phyloP scores from a whole-genome alignment of 768 basidiomycete species.

The Rhizopogon vulgaris region DNA sequence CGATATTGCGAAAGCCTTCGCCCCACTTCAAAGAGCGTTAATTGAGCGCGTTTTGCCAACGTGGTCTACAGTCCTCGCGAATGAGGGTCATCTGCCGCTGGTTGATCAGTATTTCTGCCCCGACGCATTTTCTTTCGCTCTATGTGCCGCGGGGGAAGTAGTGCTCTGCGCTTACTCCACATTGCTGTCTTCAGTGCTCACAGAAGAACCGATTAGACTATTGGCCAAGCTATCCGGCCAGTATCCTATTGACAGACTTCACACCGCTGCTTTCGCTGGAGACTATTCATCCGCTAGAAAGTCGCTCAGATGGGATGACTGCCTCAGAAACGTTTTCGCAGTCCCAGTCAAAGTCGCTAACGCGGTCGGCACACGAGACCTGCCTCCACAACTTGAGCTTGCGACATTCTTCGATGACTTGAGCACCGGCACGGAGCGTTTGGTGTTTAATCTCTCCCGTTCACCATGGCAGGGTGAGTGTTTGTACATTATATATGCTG shows the following conservation, averaged over 20 bases:
- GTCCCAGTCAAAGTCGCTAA: slow-evolving; percentile 82
- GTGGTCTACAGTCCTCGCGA: slow-evolving; percentile 56
- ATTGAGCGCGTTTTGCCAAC: slow-evolving; percentile 60
- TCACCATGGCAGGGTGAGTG: slow-evolving; percentile 36
- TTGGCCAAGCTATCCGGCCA: slow-evolving; percentile 48
- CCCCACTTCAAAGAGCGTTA: slow-evolving; percentile 58
- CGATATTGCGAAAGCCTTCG: slow-evolving; percentile 30
- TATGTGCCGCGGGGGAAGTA: slow-evolving; percentile 43
- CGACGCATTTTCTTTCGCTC: slow-evolving; percentile 47
- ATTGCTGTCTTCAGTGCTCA: slow-evolving; percentile 46
- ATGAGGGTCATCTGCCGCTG: slow-evolving; percentile 39
- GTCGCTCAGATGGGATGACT: slow-evolving; percentile 66
- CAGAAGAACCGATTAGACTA: slow-evolving; percentile 43
- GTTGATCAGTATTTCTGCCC: slow-evolving; percentile 74
- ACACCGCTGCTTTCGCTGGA: slow-evolving; percentile 40
- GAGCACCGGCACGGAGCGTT: slow-evolving; percentile 44
- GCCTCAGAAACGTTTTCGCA: slow-evolving; percentile 54
- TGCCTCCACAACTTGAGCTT: slow-evolving; percentile 49
- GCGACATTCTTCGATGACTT: slow-evolving; percentile 51
- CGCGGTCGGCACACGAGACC: slow-evolving; percentile 38
- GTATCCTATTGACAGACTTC: slow-evolving; percentile 68
- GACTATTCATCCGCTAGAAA: slow-evolving; percentile 17
- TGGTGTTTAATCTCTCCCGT: slow-evolving; percentile 41
- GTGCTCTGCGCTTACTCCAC: slow-evolving; percentile 60
- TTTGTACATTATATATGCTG: slow-evolving; percentile 1